These are phyloP conservation scores for Myriangium duriaei DNA, from an alignment of 2,329 filamentous ascomycete genomes.

Conservation along the genomic window DNA sequence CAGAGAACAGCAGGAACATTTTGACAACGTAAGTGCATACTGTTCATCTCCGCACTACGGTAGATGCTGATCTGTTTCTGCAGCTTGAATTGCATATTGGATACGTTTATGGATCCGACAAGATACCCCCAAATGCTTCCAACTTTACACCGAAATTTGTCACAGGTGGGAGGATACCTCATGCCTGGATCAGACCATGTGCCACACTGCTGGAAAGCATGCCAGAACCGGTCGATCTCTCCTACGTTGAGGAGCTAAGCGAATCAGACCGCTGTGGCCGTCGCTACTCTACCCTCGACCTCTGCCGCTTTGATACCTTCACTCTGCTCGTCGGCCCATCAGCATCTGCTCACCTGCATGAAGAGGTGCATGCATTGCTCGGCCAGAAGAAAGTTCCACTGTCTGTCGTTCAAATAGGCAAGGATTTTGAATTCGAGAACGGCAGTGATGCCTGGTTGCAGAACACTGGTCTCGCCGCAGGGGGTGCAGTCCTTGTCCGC, in stretches of 20 bases:
- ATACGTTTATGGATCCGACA: conserved; percentile 28
- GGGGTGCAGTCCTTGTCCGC: conserved; percentile 22
- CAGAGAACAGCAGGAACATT: conserved; percentile 30
- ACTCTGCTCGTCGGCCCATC: neutral
- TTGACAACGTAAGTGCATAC: conserved; percentile 24
- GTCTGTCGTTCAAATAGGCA: too few relatives aligned
- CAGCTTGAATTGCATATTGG: conserved; percentile 32
- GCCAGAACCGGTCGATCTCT: neutral
- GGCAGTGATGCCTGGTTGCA: too few relatives aligned
- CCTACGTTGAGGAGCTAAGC: neutral
- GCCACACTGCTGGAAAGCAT: neutral
- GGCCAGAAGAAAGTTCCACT: too few relatives aligned
- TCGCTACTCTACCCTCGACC: neutral
- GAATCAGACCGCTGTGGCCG: neutral
- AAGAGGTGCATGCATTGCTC: too few relatives aligned
- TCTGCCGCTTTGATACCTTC: neutral
- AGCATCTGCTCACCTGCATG: too few relatives aligned
- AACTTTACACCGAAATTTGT: conserved; percentile 26
- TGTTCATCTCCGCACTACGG: too few relatives aligned
- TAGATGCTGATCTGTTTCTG: too few relatives aligned
- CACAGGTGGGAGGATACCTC: conserved; percentile 29
- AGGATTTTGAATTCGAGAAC: too few relatives aligned
- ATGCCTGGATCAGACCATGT: conserved; percentile 34
- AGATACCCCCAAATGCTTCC: conserved; percentile 26
- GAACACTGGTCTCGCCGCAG: too few relatives aligned